phyloP scores from a whole-genome alignment of 1,284 basidiomycete genomes.

The Thelephora terrestris region DNA sequence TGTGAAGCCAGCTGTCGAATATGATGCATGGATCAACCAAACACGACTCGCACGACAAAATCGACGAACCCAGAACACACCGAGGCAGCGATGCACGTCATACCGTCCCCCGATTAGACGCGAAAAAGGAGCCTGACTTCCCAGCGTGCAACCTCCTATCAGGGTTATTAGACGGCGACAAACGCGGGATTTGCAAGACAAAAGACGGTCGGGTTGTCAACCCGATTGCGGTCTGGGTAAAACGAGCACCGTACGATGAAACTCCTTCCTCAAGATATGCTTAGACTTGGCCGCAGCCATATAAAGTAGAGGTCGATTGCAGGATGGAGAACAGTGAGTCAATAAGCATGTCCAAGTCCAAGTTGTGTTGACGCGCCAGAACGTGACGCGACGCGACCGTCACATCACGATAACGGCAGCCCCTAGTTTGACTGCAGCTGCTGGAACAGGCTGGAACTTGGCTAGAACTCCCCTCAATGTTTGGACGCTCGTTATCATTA shows the following conservation, averaged over 20 bases:
- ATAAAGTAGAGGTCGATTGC: not conserved
- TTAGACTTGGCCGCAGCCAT: conserved; percentile 22
- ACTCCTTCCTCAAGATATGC: conserved; percentile 50
- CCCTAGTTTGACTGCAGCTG: too few species aligned
- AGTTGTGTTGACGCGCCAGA: too few species aligned
- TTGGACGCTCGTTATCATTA: too few species aligned
- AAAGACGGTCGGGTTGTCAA: conserved; percentile 15
- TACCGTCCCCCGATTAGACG: conserved; percentile 70
- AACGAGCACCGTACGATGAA: conserved; percentile 22
- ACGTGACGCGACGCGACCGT: too few species aligned
- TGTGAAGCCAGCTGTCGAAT: conserved; percentile 57
- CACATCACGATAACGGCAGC: too few species aligned
- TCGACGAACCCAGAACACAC: conserved; percentile 28
- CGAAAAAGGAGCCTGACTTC: conserved; percentile 73
- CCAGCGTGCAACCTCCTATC: conserved; percentile 62
- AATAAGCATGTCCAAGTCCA: too few species aligned
- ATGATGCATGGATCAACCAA: not conserved
- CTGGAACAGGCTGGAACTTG: too few species aligned
- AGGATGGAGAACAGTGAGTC: too few species aligned
- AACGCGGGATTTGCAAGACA: too few species aligned
- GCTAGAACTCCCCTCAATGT: too few species aligned
- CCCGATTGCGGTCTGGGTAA: conserved; percentile 8
- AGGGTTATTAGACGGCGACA: too few species aligned
- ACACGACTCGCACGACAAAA: not conserved
- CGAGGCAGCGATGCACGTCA: conserved; percentile 60